Conservation (phyloP, 2,329 filamentous ascomycete genomes). For the Claviceps maximensis region DNA sequence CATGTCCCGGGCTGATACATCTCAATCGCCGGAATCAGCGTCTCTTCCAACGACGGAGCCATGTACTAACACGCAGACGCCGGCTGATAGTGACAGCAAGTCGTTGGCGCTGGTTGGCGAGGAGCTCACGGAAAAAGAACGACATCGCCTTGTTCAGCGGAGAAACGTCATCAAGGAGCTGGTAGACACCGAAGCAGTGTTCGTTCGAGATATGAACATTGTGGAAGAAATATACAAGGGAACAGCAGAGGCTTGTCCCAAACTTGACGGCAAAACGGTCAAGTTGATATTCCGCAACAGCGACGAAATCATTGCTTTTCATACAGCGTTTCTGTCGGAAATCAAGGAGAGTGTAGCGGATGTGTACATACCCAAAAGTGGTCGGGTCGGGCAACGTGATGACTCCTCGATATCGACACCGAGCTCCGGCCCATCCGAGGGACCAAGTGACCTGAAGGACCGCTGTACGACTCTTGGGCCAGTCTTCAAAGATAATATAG, state of each 20-base stretch:
- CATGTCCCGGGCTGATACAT: constrained; percentile 27
- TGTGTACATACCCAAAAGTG: constrained; percentile 56
- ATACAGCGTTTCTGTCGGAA: constrained; percentile 62
- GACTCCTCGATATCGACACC: constrained; percentile 28
- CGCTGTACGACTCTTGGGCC: constrained; percentile 39
- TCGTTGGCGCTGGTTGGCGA: constrained; percentile 24
- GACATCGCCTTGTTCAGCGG: constrained; percentile 64
- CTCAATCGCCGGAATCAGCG: constrained; percentile 33
- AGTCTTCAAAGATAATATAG: constrained; percentile 42
- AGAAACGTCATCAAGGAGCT: constrained; percentile 82
- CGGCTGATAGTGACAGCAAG: constrained; percentile 25
- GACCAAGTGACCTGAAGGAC: constrained; percentile 38
- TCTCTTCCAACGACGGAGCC: constrained; percentile 30
- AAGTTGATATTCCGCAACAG: constrained; percentile 88
- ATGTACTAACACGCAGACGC: constrained; percentile 23
- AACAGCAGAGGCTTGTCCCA: constrained; percentile 69
- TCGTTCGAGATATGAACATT: constrained; percentile 92
- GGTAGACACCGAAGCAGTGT: constrained; percentile 82
- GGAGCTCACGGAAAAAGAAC: constrained; percentile 38
- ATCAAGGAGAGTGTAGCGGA: constrained; percentile 69
- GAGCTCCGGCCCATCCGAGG: constrained; percentile 23
- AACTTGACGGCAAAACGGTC: constrained; percentile 70
- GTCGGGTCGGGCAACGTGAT: constrained; percentile 29
- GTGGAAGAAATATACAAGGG: constrained; percentile 96
- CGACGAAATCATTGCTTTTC: constrained; percentile 79